phyloP scores from a whole-genome alignment of 78 protist genomes.

The Polysphondylium violaceum region DNA sequence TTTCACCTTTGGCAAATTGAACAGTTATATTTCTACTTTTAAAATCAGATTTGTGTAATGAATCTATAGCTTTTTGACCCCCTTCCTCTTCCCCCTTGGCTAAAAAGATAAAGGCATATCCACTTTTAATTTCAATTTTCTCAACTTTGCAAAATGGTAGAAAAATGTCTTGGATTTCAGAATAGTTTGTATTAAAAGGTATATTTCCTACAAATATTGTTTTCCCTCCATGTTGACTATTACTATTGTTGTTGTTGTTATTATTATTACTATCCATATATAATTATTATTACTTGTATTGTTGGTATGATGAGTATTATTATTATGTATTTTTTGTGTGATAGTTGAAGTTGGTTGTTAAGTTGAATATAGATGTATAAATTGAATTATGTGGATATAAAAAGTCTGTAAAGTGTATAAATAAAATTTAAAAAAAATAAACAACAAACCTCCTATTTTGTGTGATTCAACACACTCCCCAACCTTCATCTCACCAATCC shows the following conservation, averaged over 20 bases:
- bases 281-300: background rate
- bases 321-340: background rate
- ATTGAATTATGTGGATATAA: too few relatives aligned
- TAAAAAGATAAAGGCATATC: slow-evolving; percentile 49
- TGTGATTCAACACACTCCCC: too few relatives aligned
- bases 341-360: too few relatives aligned
- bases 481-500: too few relatives aligned
- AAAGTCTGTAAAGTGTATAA: too few relatives aligned
- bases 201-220: slow-evolving; percentile 59
- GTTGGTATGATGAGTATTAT: background rate
- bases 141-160: too few relatives aligned
- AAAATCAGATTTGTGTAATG: slow-evolving; percentile 8
- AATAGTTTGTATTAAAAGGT: background rate
- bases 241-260: background rate
- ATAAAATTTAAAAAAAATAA: too few relatives aligned
- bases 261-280: background rate
- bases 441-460: background rate
- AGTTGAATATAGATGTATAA: too few relatives aligned
- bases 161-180: too few relatives aligned
- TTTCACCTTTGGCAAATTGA: slow-evolving; percentile 48
- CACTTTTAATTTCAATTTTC: slow-evolving; percentile 41
- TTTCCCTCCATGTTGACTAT: background rate
- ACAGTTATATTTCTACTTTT: slow-evolving; percentile 7
- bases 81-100: background rate
- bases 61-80: background rate